Evolutionary conservation across 495 filamentous ascomycete species (phyloP).

Genomic region (Podospora conica): DNA sequence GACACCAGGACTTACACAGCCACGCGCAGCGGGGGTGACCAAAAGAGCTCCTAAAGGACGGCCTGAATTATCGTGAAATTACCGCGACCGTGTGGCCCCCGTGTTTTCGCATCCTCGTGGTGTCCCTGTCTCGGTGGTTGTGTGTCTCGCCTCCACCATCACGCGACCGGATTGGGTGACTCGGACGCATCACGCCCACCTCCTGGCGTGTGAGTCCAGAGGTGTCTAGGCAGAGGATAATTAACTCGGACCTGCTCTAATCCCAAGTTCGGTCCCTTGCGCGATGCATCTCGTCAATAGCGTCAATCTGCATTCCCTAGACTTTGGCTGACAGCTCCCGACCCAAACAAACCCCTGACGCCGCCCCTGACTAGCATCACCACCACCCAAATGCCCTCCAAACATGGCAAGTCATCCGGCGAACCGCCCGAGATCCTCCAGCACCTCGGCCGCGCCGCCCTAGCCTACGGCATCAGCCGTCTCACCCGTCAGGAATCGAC

Average conservation of each 20-base stretch:
- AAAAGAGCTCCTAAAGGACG: not conserved
- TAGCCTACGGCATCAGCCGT: slow-evolving; percentile 20
- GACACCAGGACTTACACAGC: not conserved
- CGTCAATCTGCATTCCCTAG: not conserved
- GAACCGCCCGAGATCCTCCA: slow-evolving; percentile 18
- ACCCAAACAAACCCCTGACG: not conserved
- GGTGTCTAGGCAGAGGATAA: not conserved
- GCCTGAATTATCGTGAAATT: not conserved
- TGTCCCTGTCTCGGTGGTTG: not conserved
- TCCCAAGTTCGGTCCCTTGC: not conserved
- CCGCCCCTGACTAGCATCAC: not conserved
- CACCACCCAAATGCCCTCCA: not conserved
- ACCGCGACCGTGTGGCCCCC: not conserved
- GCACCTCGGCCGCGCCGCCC: slow-evolving; percentile 21
- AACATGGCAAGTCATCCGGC: not conserved
- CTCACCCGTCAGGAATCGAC: slow-evolving; percentile 7
- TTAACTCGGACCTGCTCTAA: not conserved
- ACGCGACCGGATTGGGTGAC: slow-evolving; percentile 4
- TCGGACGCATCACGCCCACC: slow-evolving; percentile 1
- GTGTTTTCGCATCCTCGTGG: not conserved
- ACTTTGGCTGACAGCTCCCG: not conserved
- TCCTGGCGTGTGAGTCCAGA: not conserved
- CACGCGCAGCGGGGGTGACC: slow-evolving; percentile 1
- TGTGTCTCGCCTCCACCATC: slow-evolving; percentile 2
- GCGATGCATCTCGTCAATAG: not conserved